Evolutionary conservation across 2,329 filamentous ascomycete genomes (phyloP).

Genomic region (Trichoderma semiorbis): DNA sequence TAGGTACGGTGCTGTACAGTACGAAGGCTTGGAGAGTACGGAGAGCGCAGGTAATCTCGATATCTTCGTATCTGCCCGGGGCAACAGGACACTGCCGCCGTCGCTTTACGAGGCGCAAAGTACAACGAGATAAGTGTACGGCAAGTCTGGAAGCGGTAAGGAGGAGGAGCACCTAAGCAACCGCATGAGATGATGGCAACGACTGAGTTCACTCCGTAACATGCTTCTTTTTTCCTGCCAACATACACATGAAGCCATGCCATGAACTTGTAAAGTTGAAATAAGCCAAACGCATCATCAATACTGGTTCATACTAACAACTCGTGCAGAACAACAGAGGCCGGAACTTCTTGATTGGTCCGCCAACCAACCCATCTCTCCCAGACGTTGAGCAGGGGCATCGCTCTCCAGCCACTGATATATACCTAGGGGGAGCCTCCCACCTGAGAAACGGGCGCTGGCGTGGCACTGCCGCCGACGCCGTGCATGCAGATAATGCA

Average conservation of each 20-base stretch:
- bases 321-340: not conserved
- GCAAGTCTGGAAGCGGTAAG: not conserved
- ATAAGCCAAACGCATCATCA: not conserved
- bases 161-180: not conserved
- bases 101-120: not conserved
- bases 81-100: not conserved
- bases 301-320: not conserved
- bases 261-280: not conserved
- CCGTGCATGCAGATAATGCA: constrained; percentile 11
- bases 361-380: not conserved
- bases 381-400: not conserved
- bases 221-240: not conserved
- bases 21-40: not conserved
- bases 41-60: not conserved
- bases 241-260: not conserved
- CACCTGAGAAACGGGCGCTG: constrained; percentile 12
- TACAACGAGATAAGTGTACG: not conserved
- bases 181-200: not conserved
- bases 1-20: not conserved
- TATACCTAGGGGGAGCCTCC: not conserved
- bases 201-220: not conserved
- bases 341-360: not conserved
- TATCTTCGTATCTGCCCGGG: not conserved
- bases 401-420: constrained; percentile 10
- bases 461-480: constrained; percentile 12